Evolutionary conservation across 2,329 filamentous ascomycete genomes (phyloP), one percentile per base, ranked within the genome.

Genomic region (Colletotrichum endophyticum): DNA sequence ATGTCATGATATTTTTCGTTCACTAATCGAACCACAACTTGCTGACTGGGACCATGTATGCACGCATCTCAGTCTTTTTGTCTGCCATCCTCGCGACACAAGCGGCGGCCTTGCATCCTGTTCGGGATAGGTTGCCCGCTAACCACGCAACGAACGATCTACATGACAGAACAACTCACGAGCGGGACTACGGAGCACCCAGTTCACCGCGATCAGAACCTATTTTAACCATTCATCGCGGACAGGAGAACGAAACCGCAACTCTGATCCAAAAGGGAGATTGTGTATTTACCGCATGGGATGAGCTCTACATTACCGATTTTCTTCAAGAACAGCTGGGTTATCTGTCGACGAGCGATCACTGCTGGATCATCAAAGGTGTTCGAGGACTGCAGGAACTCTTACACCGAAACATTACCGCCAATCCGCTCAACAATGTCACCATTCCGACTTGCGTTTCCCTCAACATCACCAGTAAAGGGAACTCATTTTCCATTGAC

Each of bases 311-410:
- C 44, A 76, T 76, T 34, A 66, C 70, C 39, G 70, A 76, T 13
- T 76, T 76, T 2, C 73, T 76, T 1, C 73, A 73, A 36, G 73
- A 76, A 49, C 64, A 76, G 11, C 61, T 76, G 8, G 27, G 64
- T 6, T 44, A 49, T 3, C 34, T 73, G 4, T 73, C 73, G 7
- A 76, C 64, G 2, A 49, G 27, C 22, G 70, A 76, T 25, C 73
- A 76, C 30, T 76, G 73, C 59, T 76, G 70, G 73, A 76, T 76
- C 22, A 66, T 73, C 34, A 76, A 69, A 19, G 70, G 73, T 30
- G 73, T 76, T 25, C 13, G 30, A 7, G 73, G 73, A n/a, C 25
- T 76, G 34, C 56, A 61, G 6, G 70, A 73, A 16, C 8, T 73
- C 28, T 34, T 76, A 2, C 73, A 19, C 3, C 57, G 70, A 30